A percentile compares a stretch with the other conserved stretches of the same genome.
Conservation (phyloP, 805 yeast genomes). For the Yamadazyma nakazawae region DNA sequence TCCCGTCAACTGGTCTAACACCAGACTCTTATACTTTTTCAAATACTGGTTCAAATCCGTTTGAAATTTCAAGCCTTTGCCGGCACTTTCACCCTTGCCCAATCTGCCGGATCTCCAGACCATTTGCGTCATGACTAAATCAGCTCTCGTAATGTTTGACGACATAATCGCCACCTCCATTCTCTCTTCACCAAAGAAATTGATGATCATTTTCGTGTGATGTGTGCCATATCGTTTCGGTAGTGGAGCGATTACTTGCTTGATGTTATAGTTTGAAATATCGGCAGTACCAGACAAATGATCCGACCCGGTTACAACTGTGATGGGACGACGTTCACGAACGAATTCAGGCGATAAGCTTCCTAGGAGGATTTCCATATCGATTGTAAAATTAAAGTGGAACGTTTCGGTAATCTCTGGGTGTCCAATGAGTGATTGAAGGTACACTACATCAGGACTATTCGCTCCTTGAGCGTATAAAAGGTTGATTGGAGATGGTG, state of each 20-base stretch:
- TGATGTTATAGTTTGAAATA: constrained; percentile 19
- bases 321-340: constrained; percentile 17
- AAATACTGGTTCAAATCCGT: constrained; percentile 45
- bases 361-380: constrained; percentile 36
- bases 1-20: constrained; percentile 24
- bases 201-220: constrained; percentile 68
- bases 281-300: constrained; percentile 10
- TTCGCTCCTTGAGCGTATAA: constrained; percentile 2
- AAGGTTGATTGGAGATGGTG: constrained; percentile 2
- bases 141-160: constrained; percentile 53
- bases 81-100: constrained; percentile 11
- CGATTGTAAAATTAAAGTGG: constrained; percentile 49
- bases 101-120: constrained; percentile 58
- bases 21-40: constrained; percentile 33
- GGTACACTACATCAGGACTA: constrained; percentile 22
- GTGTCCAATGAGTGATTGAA: constrained; percentile 29
- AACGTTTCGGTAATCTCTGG: constrained; percentile 32
- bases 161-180: constrained; percentile 57
- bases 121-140: constrained; percentile 63
- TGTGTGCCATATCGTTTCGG: constrained; percentile 45
- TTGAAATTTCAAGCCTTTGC: constrained; percentile 35
- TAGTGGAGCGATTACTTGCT: constrained; percentile 30
- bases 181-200: constrained; percentile 44
- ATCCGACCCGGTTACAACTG: constrained; percentile 27
- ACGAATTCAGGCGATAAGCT: constrained; percentile 26